A percentile compares a stretch with the other conserved stretches of the same genome.
Evolutionary conservation across 1,284 basidiomycete species (phyloP).

Genomic region (Ceraceosorus guamensis): DNA sequence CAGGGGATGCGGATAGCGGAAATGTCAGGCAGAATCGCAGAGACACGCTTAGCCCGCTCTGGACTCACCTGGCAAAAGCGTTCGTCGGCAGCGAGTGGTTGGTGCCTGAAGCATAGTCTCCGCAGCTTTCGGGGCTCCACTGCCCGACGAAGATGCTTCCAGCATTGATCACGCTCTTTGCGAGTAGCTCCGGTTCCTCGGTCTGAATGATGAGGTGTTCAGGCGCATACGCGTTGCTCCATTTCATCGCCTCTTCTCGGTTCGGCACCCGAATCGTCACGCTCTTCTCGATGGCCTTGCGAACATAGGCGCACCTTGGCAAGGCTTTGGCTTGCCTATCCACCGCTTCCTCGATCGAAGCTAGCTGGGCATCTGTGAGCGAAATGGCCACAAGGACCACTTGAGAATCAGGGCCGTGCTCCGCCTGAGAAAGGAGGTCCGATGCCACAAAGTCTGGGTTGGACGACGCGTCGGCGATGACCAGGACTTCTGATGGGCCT

Average conservation of each 20-base stretch:
- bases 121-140: conserved; percentile 73
- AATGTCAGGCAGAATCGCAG: no score
- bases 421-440: conserved; percentile 88
- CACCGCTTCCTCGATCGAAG: conserved; percentile 73
- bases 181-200: conserved; percentile 24
- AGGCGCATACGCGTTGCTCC: conserved; percentile 90
- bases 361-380: conserved; percentile 61
- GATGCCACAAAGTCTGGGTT: conserved; percentile 88
- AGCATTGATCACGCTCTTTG: conserved; percentile 50
- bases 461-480: conserved; percentile 75
- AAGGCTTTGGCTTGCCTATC: conserved; percentile 80
- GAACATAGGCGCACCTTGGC: conserved; percentile 79
- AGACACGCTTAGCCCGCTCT: background rate
- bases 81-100: conserved; percentile 71
- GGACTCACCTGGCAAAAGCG: conserved; percentile 63
- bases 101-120: conserved; percentile 96
- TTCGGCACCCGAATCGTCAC: conserved; percentile 70
- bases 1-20: background rate
- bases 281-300: conserved; percentile 83
- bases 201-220: conserved; percentile 55
- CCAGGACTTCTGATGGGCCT: conserved; percentile 63
- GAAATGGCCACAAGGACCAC: conserved; percentile 82
- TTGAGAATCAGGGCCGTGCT: conserved; percentile 96
- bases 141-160: conserved; percentile 89
- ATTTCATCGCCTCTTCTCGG: conserved; percentile 69